Evolutionary conservation across 495 filamentous ascomycete genomes (phyloP).

Genomic region (Rostrohypoxylon terebratum): DNA sequence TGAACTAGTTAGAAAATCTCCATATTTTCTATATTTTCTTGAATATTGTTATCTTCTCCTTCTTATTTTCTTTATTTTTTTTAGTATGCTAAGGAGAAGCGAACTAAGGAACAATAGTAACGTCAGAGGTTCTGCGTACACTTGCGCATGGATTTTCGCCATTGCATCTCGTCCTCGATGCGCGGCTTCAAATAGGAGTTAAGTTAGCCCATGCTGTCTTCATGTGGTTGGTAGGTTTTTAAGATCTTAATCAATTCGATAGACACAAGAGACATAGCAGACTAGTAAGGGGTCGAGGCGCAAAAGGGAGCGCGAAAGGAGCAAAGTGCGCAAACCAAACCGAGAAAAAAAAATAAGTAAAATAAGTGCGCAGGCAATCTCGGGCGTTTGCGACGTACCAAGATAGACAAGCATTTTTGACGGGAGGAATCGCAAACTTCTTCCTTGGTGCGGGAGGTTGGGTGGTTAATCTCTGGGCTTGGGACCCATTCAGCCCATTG

Average conservation of each 20-base stretch:
- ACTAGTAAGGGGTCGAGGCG: background rate
- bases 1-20: constrained; percentile 22
- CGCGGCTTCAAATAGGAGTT: constrained; percentile 56
- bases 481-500: constrained; percentile 38
- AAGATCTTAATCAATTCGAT: no score
- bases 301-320: background rate
- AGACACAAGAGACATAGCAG: background rate
- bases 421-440: constrained; percentile 65
- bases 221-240: background rate
- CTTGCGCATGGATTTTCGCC: constrained; percentile 67
- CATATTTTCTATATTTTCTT: background rate
- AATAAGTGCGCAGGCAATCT: constrained; percentile 13
- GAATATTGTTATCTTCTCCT: background rate
- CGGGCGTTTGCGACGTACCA: constrained; percentile 60
- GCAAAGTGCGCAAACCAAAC: background rate
- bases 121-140: constrained; percentile 55
- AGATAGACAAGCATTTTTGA: constrained; percentile 71
- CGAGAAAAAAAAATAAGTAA: constrained; percentile 1
- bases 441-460: constrained; percentile 45
- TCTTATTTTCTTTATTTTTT: background rate
- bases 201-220: constrained; percentile 25
- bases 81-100: constrained; percentile 4
- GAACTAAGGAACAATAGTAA: constrained; percentile 10
- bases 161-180: constrained; percentile 69
- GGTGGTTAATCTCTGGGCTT: constrained; percentile 39